Base-by-base conservation (phyloP, 495 filamentous ascomycete genomes). In the Thozetella sp. region DNA sequence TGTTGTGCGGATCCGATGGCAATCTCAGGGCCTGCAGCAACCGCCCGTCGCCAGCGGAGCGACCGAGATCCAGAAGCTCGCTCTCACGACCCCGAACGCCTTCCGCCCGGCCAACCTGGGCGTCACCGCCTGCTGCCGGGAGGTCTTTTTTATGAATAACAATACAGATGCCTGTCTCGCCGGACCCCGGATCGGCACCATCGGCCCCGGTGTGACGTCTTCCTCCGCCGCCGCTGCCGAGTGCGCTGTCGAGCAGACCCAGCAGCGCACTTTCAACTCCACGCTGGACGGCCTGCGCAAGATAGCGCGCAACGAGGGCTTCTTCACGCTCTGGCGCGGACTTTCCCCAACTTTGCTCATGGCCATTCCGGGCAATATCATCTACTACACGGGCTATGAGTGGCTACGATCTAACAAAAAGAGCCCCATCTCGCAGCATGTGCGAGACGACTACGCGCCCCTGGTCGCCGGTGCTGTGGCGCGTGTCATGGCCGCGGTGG, bases 301-400 rank as follows among this genome's bases (percentile, higher is more conserved):
- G 76, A 99, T 99, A 63, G 92, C 96, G n/a, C 88, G 92, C 26
- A 92, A 98, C 69, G 95, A 99, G 77, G 95, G 95, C 1, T 62
- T 90, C 15, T 83, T 82, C 20, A 92, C 96, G 9, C 81, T 99
- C 53, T 99, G 95, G 95, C 87, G 95, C 34, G 95, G 95, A 3
- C 82, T 99, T 1, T 93, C 90, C 20, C 93, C 96, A 11, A 99
- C 96, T 1, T 74, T 99, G 45, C 83, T 91, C 65, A 99, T 99
- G 95, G 88, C 94, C 2, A 85, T 99, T 26, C 95, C 95, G 0
- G 92, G 86, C 34, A 99, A 99, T 72, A 93, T 99, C 60, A 98
- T 99, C 59, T 99, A 99, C 74, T 97, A 97, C 66, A 94, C 95
- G 27, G 95, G 94, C n/a, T 99, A 99, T 71, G 95, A 99, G 67